Evolutionary conservation across 2,329 filamentous ascomycete genomes (phyloP).

Genomic region (Pestalotiopsis sp.): DNA sequence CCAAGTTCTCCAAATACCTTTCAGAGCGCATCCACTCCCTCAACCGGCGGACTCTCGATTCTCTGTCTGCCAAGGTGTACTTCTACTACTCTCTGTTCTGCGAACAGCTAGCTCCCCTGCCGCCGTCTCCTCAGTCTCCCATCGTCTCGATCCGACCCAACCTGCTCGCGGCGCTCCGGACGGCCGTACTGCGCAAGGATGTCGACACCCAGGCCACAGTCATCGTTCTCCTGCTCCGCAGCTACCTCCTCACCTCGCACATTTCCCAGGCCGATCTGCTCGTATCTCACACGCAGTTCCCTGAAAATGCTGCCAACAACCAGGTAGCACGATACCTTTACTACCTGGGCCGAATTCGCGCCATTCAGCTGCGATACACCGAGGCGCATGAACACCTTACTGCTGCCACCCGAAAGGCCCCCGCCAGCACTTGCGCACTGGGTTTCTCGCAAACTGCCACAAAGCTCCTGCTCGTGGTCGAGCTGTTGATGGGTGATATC

Average conservation of each 20-base stretch:
- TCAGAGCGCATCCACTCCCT: slow-evolving; percentile 83
- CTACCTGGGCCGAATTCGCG: slow-evolving; percentile 94
- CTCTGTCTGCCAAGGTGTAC: slow-evolving; percentile 92
- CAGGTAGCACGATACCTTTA: slow-evolving; percentile 97
- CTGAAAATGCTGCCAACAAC: slow-evolving; percentile 92
- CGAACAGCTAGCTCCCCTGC: slow-evolving; percentile 85
- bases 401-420: slow-evolving; percentile 92
- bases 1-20: slow-evolving; percentile 81
- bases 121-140: slow-evolving; percentile 85
- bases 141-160: slow-evolving; percentile 85
- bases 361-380: slow-evolving; percentile 95
- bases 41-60: slow-evolving; percentile 93
- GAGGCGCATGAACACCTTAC: slow-evolving; percentile 94
- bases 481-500: slow-evolving; percentile 98
- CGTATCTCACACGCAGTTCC: slow-evolving; percentile 94
- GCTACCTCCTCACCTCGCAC: slow-evolving; percentile 94
- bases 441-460: slow-evolving; percentile 96
- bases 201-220: slow-evolving; percentile 96
- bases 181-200: slow-evolving; percentile 95
- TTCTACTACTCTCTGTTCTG: slow-evolving; percentile 97
- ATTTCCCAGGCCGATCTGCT: slow-evolving; percentile 96
- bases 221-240: slow-evolving; percentile 91
- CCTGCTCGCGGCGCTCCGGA: slow-evolving; percentile 85
- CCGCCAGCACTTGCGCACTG: slow-evolving; percentile 83
- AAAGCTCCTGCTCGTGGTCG: slow-evolving; percentile 94